Evolutionary conservation across 2,329 filamentous ascomycete species (phyloP).

Genomic region (Diplodia intermedia): DNA sequence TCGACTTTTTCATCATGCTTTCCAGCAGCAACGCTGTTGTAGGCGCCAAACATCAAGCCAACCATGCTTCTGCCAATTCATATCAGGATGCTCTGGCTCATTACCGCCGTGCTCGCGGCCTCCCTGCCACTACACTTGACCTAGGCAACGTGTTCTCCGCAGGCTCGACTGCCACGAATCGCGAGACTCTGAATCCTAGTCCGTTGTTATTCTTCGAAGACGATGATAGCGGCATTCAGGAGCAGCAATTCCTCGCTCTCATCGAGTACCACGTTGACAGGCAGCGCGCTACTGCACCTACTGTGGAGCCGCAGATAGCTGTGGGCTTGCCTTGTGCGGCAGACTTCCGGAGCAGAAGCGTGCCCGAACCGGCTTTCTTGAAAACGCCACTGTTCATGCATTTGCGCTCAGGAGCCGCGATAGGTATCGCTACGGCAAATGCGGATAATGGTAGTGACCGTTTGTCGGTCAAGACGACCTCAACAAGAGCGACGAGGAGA

Average conservation of each 20-base stretch:
- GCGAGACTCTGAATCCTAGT: constrained; percentile 14
- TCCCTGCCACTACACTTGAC: constrained; percentile 33
- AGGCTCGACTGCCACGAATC: constrained; percentile 33
- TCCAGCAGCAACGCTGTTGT: constrained; percentile 35
- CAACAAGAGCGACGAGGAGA: constrained; percentile 9
- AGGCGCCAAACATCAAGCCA: constrained; percentile 36
- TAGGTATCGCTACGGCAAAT: neutral
- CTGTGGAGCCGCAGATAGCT: constrained; percentile 36
- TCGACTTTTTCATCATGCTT: constrained; percentile 43
- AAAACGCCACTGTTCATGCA: constrained; percentile 32
- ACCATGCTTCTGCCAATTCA: constrained; percentile 41
- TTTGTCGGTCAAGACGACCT: constrained; percentile 23
- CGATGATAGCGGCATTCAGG: constrained; percentile 34
- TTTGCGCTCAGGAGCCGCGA: constrained; percentile 32
- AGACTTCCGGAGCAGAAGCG: constrained; percentile 34
- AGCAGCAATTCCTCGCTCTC: constrained; percentile 37
- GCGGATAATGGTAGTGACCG: constrained; percentile 8
- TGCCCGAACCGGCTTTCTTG: constrained; percentile 37
- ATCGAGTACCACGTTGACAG: constrained; percentile 37
- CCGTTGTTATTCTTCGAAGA: constrained; percentile 22
- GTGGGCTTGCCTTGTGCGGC: constrained; percentile 37
- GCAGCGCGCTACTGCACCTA: constrained; percentile 14
- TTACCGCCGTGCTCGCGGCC: constrained; percentile 36
- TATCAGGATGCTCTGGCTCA: constrained; percentile 43
- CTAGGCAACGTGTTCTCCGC: constrained; percentile 41